Evolutionary conservation across 2,329 filamentous ascomycete species (phyloP).

Genomic region (Pestalotiopsis sp.): DNA sequence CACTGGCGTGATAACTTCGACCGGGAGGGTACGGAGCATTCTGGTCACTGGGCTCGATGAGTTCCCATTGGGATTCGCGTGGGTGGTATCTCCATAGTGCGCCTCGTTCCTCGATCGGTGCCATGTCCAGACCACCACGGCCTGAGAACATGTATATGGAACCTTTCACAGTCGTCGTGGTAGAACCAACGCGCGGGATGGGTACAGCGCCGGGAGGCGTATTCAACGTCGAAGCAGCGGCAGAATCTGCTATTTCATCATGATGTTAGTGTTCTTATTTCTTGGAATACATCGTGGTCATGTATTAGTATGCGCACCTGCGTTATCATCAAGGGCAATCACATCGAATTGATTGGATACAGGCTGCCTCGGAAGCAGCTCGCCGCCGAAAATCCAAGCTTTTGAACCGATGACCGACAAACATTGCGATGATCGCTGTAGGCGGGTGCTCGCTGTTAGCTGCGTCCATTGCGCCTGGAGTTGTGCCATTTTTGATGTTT

Average conservation of each 20-base stretch:
- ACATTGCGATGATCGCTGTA: constrained; percentile 54
- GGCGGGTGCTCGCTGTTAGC: constrained; percentile 29
- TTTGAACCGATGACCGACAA: constrained; percentile 41
- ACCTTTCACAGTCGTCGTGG: constrained; percentile 46
- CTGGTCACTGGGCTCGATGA: constrained; percentile 40
- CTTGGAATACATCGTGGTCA: neutral
- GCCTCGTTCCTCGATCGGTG: constrained; percentile 61
- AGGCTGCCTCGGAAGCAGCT: constrained; percentile 52
- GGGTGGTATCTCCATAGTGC: constrained; percentile 58
- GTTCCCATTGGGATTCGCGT: constrained; percentile 43
- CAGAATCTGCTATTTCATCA: neutral
- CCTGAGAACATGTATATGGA: constrained; percentile 66
- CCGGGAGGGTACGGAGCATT: constrained; percentile 41
- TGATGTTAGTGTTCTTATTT: neutral
- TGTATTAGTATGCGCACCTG: neutral
- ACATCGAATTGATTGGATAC: constrained; percentile 51
- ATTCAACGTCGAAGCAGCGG: neutral
- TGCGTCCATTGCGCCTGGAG: constrained; percentile 24
- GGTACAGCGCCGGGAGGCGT: neutral
- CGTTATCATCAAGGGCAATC: constrained; percentile 29
- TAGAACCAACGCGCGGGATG: constrained; percentile 57
- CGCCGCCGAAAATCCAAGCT: constrained; percentile 54
- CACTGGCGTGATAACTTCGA: constrained; percentile 60
- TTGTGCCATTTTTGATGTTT: neutral
- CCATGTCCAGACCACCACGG: constrained; percentile 62